Evolutionary conservation across 805 yeast genomes (phyloP).

Genomic region (Saccharomycopsis vini): DNA sequence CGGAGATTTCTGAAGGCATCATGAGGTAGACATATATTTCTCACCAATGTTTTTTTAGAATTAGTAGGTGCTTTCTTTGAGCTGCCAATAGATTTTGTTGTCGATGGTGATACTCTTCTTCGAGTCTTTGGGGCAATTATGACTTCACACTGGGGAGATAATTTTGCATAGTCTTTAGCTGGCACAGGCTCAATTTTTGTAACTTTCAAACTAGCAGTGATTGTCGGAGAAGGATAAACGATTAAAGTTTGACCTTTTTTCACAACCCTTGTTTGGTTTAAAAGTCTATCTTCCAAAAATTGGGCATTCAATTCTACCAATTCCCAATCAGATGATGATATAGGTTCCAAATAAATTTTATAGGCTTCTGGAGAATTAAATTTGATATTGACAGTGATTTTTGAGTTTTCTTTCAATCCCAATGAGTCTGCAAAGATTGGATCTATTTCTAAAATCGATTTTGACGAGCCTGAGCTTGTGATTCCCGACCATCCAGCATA

Average conservation of each 20-base stretch:
- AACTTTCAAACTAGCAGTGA: slow-evolving; percentile 50
- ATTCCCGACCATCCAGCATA: slow-evolving; percentile 67
- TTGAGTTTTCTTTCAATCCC: slow-evolving; percentile 35
- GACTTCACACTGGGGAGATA: slow-evolving; percentile 59
- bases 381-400: slow-evolving; percentile 36
- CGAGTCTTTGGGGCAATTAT: slow-evolving; percentile 65
- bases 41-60: slow-evolving; percentile 33
- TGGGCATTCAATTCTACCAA: slow-evolving; percentile 75
- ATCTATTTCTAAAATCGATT: slow-evolving; percentile 47
- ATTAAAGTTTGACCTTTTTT: slow-evolving; percentile 48
- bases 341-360: slow-evolving; percentile 70
- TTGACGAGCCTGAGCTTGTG: slow-evolving; percentile 25
- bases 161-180: slow-evolving; percentile 33
- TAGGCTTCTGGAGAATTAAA: slow-evolving; percentile 43
- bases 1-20: slow-evolving; percentile 22
- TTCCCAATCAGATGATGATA: slow-evolving; percentile 80
- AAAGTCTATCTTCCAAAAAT: slow-evolving; percentile 59
- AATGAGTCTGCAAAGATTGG: slow-evolving; percentile 51
- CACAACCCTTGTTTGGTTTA: slow-evolving; percentile 76
- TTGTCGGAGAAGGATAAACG: slow-evolving; percentile 60
- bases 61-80: slow-evolving; percentile 20
- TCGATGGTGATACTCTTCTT: slow-evolving; percentile 20
- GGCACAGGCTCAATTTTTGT: slow-evolving; percentile 36
- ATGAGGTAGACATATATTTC: slow-evolving; percentile 55
- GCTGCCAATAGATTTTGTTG: slow-evolving; percentile 1